Evolutionary conservation across 2,329 filamentous ascomycete genomes (phyloP).

Genomic region (Paraconiothyrium sp.): DNA sequence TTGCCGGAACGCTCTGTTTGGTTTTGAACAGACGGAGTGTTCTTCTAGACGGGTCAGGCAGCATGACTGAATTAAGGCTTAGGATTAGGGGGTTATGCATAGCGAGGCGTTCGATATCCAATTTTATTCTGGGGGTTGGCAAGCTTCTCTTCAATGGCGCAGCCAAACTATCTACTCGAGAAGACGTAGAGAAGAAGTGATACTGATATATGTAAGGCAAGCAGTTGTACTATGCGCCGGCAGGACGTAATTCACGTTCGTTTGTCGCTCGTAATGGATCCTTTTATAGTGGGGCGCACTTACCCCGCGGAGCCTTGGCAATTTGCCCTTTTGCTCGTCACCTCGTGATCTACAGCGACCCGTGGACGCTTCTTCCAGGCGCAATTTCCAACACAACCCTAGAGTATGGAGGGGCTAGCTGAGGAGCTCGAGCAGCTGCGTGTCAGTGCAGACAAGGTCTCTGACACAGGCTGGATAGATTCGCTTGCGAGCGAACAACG

Average conservation of each 20-base stretch:
- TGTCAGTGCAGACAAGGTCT: constrained; percentile 43
- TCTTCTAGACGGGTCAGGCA: not conserved
- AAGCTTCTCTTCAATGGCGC: not conserved
- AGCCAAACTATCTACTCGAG: too few relatives aligned
- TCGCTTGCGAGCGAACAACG: constrained; percentile 65
- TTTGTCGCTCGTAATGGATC: not conserved
- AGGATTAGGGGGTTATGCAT: constrained; percentile 20
- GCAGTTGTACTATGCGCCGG: too few relatives aligned
- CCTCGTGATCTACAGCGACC: constrained; percentile 3
- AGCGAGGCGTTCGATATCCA: constrained; percentile 36
- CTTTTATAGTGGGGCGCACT: constrained; percentile 10
- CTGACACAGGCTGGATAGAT: constrained; percentile 61
- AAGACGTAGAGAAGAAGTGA: too few relatives aligned
- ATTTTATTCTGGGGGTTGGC: too few relatives aligned
- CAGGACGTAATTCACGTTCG: not conserved
- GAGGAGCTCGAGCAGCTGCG: constrained; percentile 63
- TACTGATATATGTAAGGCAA: too few relatives aligned
- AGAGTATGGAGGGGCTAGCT: constrained; percentile 53
- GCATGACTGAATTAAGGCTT: not conserved
- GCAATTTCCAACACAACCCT: constrained; percentile 15
- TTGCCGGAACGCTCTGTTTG: too few relatives aligned
- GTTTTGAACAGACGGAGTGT: too few relatives aligned
- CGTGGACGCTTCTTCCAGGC: constrained; percentile 12
- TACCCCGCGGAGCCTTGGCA: constrained; percentile 17
- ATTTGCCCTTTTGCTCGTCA: constrained; percentile 12